phyloP scores from a whole-genome alignment of 1,284 basidiomycete species.

The Trametes pubescens region DNA sequence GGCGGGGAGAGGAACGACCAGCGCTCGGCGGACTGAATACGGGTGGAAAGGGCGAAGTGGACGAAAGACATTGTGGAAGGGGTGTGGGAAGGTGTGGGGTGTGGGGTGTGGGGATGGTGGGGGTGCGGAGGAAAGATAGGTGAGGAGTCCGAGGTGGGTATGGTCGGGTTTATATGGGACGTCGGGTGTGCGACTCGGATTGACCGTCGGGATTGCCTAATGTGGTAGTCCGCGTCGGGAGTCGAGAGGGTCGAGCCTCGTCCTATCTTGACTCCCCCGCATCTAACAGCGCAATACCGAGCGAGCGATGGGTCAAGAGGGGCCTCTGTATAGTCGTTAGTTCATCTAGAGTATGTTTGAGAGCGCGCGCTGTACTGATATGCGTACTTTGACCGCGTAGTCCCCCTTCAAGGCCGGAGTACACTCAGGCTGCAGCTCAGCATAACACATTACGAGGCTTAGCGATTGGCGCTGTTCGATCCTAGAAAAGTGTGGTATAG shows the following conservation, averaged over 20 bases:
- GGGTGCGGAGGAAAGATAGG: not conserved
- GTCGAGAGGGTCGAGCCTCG: not conserved
- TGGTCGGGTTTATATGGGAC: not conserved
- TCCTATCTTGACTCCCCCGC: too few species aligned
- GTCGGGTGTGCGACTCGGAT: not conserved
- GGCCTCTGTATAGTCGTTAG: too few species aligned
- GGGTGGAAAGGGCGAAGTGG: not conserved
- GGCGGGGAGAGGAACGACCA: slow-evolving; percentile 1
- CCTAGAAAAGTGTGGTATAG: too few species aligned
- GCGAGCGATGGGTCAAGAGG: too few species aligned
- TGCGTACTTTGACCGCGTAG: too few species aligned
- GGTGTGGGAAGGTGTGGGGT: not conserved
- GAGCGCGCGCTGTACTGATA: too few species aligned
- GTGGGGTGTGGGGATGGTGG: not conserved
- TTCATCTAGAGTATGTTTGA: too few species aligned
- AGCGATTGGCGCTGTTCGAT: too few species aligned
- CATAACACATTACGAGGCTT: too few species aligned
- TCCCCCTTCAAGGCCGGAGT: too few species aligned
- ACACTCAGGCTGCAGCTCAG: too few species aligned
- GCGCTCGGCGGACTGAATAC: not conserved
- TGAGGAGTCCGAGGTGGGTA: not conserved
- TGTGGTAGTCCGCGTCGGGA: not conserved
- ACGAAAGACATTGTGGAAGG: not conserved
- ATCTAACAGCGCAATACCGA: too few species aligned
- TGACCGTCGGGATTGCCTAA: not conserved